Percentiles rank a stretch among this genome's conserved stretches.
phyloP scores from a whole-genome alignment of 2,329 filamentous ascomycete species.

The Harringtonia aguacate region DNA sequence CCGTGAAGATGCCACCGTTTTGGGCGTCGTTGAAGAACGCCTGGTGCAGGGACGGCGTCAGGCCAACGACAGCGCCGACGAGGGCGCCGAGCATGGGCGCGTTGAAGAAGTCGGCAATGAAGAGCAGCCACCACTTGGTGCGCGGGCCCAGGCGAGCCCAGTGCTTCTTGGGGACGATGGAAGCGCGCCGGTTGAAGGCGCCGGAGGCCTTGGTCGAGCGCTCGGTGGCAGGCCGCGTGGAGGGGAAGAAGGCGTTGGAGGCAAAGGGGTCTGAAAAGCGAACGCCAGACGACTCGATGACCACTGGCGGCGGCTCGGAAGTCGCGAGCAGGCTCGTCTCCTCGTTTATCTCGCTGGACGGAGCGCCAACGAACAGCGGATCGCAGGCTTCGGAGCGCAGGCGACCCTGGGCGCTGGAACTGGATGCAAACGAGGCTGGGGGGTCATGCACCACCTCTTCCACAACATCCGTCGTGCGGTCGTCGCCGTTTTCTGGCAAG shows the following conservation, averaged over 20 bases:
- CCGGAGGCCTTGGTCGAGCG: neutral
- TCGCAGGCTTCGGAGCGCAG: conserved; percentile 2
- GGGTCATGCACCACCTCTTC: neutral
- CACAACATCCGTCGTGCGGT: no score
- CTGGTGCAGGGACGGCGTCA: conserved; percentile 46
- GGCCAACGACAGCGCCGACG: conserved; percentile 46
- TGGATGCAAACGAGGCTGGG: neutral
- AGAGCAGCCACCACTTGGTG: conserved; percentile 22
- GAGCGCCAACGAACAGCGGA: conserved; percentile 2
- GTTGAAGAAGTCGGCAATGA: conserved; percentile 42
- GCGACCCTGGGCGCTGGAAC: neutral
- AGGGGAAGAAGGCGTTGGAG: conserved; percentile 19
- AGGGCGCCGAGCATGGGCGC: conserved; percentile 50
- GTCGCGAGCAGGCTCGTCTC: conserved; percentile 35
- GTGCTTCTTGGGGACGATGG: conserved; percentile 13
- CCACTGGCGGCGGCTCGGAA: no score
- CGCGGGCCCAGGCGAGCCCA: conserved; percentile 19
- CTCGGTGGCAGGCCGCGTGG: conserved; percentile 9
- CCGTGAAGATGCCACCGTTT: conserved; percentile 53
- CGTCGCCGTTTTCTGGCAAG: neutral
- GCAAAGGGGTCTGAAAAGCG: conserved; percentile 11
- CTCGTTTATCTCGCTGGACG: conserved; percentile 22
- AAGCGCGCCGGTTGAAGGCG: conserved; percentile 14
- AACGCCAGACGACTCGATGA: neutral
- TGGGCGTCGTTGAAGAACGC: conserved; percentile 49